phyloP scores from a whole-genome alignment of 1,284 basidiomycete genomes.

The Thecaphora thlaspeos region DNA sequence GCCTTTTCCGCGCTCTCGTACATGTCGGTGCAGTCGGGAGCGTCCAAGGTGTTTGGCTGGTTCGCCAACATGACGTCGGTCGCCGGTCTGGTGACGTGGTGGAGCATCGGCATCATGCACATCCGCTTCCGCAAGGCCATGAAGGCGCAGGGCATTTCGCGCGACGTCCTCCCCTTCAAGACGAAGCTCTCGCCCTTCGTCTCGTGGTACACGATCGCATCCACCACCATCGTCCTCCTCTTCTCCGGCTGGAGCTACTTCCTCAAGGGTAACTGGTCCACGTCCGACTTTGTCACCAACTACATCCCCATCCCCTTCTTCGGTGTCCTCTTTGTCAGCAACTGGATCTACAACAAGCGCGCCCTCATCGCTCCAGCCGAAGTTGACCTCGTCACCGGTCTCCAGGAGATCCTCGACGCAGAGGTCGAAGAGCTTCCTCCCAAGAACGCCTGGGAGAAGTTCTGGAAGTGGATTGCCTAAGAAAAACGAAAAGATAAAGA shows the following conservation, averaged over 20 bases:
- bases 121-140: conserved; percentile 71
- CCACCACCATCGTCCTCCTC: conserved; percentile 40
- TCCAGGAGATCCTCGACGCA: conserved; percentile 45
- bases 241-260: conserved; percentile 59
- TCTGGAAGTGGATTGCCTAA: conserved; percentile 34
- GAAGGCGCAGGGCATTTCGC: conserved; percentile 66
- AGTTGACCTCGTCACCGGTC: conserved; percentile 65
- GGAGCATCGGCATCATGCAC: conserved; percentile 74
- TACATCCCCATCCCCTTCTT: conserved; percentile 77
- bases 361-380: conserved; percentile 50
- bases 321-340: conserved; percentile 70
- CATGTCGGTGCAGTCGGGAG: conserved; percentile 59
- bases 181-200: conserved; percentile 56
- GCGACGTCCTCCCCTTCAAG: conserved; percentile 63
- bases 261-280: conserved; percentile 45
- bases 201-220: conserved; percentile 32
- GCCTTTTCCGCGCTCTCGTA: conserved; percentile 70
- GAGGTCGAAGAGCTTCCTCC: conserved; percentile 33
- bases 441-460: conserved; percentile 31
- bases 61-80: conserved; percentile 67
- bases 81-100: conserved; percentile 77
- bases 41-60: conserved; percentile 65
- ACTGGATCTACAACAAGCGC: conserved; percentile 63
- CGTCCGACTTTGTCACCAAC: conserved; percentile 70
- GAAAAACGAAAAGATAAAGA: too few species aligned